Evolutionary conservation across 371 early-diverging fungal genomes (phyloP), one percentile per base, ranked within the genome.

Genomic region (Mucor mucedo): DNA sequence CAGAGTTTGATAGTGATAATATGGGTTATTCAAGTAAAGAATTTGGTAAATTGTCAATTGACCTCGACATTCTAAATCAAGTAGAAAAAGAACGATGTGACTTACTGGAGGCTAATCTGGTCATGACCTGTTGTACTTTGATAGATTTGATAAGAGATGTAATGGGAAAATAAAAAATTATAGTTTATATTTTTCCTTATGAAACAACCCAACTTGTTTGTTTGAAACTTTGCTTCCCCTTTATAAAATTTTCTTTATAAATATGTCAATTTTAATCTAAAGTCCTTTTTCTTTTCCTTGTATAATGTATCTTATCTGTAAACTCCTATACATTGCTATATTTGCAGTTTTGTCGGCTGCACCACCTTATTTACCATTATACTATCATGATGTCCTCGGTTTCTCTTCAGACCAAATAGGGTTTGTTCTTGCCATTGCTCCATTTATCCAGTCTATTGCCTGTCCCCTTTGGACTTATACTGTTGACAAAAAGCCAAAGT

Each of bases 321-420:
- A 81, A 57, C 29, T 78, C 45, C 65, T 81, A 11, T 81, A 78
- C 52, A 66, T 73, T 28, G 72, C 77, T 8, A 70, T 76, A 3
- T 81, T 76, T 69, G 73, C 72, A 5, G 44, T 69, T 33, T 45
- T 75, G 5, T 74, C 75, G 4, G 74, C 76, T 41, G 77, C 73
- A n/a, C 75, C 70, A 16, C 76, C 78, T 11, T 81, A 81, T 45
- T 55, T 81, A 28, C 71, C 72, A 11, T 52, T 81, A 9, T 81
- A 74, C 44, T 81, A 78, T 58, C 73, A 75, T 45, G 68, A 75
- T 49, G 72, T 68, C 0, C 68, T 81, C 4, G 55, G 68, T 28
- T 75, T 81, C 47, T 78, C 81, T 27, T 73, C 75, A 16, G 69
- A 75, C 48, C 81, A 81, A 57, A 78, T 81, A 16, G 81, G 81